phyloP scores from a whole-genome alignment of 163 green algal species.

The Prototheca cutis region DNA sequence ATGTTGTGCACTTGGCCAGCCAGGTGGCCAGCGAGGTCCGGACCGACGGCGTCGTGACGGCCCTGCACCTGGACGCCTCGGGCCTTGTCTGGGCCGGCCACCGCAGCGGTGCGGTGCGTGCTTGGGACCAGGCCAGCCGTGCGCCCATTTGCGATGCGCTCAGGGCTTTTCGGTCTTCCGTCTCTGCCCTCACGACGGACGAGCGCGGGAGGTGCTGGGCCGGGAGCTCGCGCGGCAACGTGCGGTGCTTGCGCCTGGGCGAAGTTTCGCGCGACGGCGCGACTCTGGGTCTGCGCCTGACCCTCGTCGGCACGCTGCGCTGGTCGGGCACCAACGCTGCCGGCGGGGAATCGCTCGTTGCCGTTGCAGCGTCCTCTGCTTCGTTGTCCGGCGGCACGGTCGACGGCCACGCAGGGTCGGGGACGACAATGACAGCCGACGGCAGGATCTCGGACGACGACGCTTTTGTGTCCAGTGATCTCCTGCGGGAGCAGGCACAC shows the following conservation, averaged over 20 bases:
- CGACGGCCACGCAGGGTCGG: too few species aligned
- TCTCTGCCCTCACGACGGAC: conserved; percentile 26
- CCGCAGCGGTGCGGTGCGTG: conserved; percentile 11
- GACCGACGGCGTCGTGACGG: conserved; percentile 6
- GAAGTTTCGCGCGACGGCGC: conserved; percentile 4
- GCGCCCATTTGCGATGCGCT: conserved; percentile 6
- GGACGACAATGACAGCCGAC: too few species aligned
- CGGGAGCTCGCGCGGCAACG: conserved; percentile 22
- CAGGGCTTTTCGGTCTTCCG: conserved; percentile 9
- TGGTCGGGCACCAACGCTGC: conserved; percentile 1
- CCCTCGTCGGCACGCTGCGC: conserved; percentile 9
- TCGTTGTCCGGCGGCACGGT: too few species aligned
- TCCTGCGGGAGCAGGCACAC: conserved; percentile 23
- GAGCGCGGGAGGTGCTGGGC: conserved; percentile 29
- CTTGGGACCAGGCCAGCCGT: conserved; percentile 10
- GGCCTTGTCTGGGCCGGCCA: conserved; percentile 36
- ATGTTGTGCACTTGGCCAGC: conserved; percentile 20
- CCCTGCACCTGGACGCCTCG: conserved; percentile 26
- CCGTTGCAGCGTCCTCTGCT: too few species aligned
- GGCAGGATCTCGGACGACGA: too few species aligned
- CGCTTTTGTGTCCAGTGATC: conserved; percentile 3
- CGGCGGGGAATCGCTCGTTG: background rate
- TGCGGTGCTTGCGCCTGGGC: conserved; percentile 18
- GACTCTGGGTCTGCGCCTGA: conserved; percentile 4
- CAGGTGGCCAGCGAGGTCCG: conserved; percentile 8